These are phyloP conservation scores for Macrolepiota dolichaula DNA, from an alignment of 768 basidiomycete genomes.

Conservation along the genomic window DNA sequence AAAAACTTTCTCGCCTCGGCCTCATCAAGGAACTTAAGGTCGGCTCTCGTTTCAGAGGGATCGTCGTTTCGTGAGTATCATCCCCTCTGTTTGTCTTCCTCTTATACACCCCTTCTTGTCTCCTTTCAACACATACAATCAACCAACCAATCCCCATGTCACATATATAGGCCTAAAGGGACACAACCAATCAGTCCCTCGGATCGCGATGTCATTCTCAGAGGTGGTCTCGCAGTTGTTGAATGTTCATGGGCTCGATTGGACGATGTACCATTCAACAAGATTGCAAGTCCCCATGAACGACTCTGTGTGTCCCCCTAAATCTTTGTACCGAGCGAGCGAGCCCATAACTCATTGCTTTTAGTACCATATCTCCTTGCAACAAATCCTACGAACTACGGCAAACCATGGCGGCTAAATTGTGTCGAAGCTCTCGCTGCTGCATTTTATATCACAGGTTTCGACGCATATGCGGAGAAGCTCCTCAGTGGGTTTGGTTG, in stretches of 20 bases:
- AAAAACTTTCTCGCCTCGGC: conserved; percentile 84
- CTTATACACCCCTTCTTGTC: too few relatives aligned
- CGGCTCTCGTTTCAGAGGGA: conserved; percentile 83
- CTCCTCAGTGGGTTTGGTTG: conserved; percentile 84
- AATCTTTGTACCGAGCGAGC: not conserved
- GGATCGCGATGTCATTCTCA: conserved; percentile 75
- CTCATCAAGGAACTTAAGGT: conserved; percentile 82
- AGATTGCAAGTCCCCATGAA: conserved; percentile 92
- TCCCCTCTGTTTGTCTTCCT: not conserved
- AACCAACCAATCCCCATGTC: too few relatives aligned
- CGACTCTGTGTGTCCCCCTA: conserved; percentile 69
- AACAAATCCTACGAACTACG: conserved; percentile 97
- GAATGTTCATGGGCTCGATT: conserved; percentile 98
- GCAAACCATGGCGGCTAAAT: conserved; percentile 94
- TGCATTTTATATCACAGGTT: conserved; percentile 91
- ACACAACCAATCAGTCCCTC: conserved; percentile 74
- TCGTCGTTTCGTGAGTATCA: conserved; percentile 84
- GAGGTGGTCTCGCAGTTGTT: conserved; percentile 88
- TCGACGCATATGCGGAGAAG: conserved; percentile 74
- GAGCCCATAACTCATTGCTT: not conserved
- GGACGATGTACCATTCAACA: conserved; percentile 91
- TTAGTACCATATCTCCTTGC: conserved; percentile 94
- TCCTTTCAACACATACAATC: too few relatives aligned
- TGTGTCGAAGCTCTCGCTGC: conserved; percentile 95
- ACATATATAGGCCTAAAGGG: conserved; percentile 69